Base-by-base conservation (phyloP, 805 yeast species). In the Priceomyces melissophilus region DNA sequence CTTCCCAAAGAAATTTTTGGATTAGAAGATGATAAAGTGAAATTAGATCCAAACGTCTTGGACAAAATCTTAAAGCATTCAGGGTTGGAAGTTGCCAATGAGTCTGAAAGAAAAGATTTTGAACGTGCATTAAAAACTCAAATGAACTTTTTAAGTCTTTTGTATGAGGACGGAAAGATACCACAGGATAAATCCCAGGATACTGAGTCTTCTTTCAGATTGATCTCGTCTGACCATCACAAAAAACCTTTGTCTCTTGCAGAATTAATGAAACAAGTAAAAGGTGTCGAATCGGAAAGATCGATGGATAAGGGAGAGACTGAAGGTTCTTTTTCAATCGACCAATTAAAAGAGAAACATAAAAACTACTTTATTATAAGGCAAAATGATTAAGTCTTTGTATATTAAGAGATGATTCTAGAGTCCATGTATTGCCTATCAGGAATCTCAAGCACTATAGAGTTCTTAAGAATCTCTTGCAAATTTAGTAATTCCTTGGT, bases 401-500 rank as follows among this genome's bases (percentile, higher is more conserved):
- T 23, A 27, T 50, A 39, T 41, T 46, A 43, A 32, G 38, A 39
- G 16, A 37, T 48, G 25, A 84, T 72, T 49, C 96, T 74, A 1
- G 90, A 79, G 58, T 89, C 96, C 88, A 89, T 87, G 17, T 73
- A 69, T 55, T 78, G 79, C 46, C 96, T 72, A 54, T 87, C 93
- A 4, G 96, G 95, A 26, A 85, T 76, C 13, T 70, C 78, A 35
- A 90, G 69, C 35, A 79, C 78, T 7, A 90, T 72, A 37, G 88
- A 67, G 10, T 89, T 89, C 42, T 72, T 65, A 44, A 90, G 64
- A 38, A 82, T 87, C 13, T 69, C 78, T 58, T 86, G 87, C 30
- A 88, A 63, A 35, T 63, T 67, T 35, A 79, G 65, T 47, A 90
- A 64, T 40, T 82, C 81, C 42, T 76, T 77, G 3, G 82, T 78